phyloP scores from a whole-genome alignment of 192 early-diverging fungal species.

The Paraglomus brasilianum region DNA sequence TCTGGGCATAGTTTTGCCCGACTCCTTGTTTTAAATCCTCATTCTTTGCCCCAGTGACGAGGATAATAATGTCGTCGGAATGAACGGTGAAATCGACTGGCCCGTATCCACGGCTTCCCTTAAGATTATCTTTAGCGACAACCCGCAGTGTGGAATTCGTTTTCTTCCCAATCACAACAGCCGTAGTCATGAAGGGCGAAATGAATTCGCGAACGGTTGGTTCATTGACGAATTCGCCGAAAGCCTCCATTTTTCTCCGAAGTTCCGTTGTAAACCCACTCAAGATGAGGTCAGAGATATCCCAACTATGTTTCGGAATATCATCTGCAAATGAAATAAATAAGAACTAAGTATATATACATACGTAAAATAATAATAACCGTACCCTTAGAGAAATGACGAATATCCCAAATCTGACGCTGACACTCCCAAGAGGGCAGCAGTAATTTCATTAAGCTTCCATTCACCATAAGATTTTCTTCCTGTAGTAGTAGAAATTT shows the following conservation, averaged over 20 bases:
- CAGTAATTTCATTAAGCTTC: constrained; percentile 19
- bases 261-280: not conserved
- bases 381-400: too few relatives aligned
- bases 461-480: constrained; percentile 29
- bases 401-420: not conserved
- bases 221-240: constrained; percentile 24
- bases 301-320: constrained; percentile 3
- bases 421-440: constrained; percentile 4
- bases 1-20: constrained; percentile 14
- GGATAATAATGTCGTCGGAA: constrained; percentile 2
- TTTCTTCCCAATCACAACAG: not conserved
- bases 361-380: too few relatives aligned
- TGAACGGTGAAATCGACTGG: constrained; percentile 20
- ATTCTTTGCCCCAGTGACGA: constrained; percentile 10
- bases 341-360: too few relatives aligned
- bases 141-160: constrained; percentile 17
- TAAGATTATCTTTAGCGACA: constrained; percentile 4
- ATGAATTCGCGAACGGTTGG: constrained; percentile 18
- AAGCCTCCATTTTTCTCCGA: constrained; percentile 1
- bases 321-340: too few relatives aligned
- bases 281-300: not conserved
- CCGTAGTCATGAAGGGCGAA: constrained; percentile 4
- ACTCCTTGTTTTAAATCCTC: constrained; percentile 21
- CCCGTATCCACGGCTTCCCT: constrained; percentile 24
- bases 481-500: too few relatives aligned